These are phyloP conservation scores for Davidsoniella australis DNA, from an alignment of 2,329 filamentous ascomycete genomes.

Conservation along the genomic window DNA sequence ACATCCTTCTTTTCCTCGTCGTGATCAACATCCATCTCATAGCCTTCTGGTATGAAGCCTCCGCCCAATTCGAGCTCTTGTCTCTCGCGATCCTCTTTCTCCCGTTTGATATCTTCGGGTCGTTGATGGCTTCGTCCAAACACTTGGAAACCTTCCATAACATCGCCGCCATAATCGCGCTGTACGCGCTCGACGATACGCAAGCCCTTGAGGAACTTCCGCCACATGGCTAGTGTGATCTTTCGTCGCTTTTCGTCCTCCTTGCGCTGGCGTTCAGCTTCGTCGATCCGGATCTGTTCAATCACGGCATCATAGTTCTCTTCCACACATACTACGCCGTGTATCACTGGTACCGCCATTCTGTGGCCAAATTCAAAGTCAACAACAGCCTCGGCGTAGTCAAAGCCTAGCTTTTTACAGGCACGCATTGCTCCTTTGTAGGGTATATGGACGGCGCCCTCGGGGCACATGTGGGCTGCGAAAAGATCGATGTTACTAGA, in stretches of 20 bases:
- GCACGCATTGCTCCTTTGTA: conserved; percentile 60
- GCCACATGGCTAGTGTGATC: conserved; percentile 59
- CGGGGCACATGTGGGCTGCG: conserved; percentile 79
- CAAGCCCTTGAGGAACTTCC: conserved; percentile 72
- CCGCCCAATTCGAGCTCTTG: conserved; percentile 41
- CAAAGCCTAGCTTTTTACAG: conserved; percentile 69
- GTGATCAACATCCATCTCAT: conserved; percentile 29
- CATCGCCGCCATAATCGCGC: conserved; percentile 55
- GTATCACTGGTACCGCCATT: conserved; percentile 81
- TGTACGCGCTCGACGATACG: conserved; percentile 63
- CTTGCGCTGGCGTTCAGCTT: conserved; percentile 56
- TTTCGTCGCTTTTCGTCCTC: conserved; percentile 73
- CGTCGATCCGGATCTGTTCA: conserved; percentile 63
- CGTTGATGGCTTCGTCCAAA: conserved; percentile 9
- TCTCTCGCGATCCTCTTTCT: conserved; percentile 18
- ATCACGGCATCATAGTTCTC: conserved; percentile 61
- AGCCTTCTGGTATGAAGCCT: conserved; percentile 42
- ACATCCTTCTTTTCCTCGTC: conserved; percentile 15
- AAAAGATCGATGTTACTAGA: conserved; percentile 78
- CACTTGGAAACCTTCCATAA: conserved; percentile 27
- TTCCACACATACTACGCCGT: conserved; percentile 72
- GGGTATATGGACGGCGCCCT: conserved; percentile 68
- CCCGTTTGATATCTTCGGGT: conserved; percentile 12
- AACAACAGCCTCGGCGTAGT: conserved; percentile 86
- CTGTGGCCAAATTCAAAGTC: conserved; percentile 94